phyloP scores from a whole-genome alignment of 2,329 filamentous ascomycete genomes.

The Trichoderma semiorbis region DNA sequence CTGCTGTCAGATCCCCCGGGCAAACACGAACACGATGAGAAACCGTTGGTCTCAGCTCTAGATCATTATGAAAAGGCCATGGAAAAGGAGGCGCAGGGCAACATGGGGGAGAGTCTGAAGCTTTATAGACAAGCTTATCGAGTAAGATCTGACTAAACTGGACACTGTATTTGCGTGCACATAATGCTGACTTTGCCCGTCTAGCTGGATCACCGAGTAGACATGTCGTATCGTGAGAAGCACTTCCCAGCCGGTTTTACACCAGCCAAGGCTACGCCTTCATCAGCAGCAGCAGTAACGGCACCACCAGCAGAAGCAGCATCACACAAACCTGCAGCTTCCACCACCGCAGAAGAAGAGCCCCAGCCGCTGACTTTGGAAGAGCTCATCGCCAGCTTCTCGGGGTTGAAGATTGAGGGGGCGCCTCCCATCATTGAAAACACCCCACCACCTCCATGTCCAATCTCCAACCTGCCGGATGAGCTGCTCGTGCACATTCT shows the following conservation, averaged over 20 bases:
- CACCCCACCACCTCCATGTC: constrained; percentile 71
- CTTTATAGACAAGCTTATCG: constrained; percentile 89
- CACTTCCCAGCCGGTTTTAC: constrained; percentile 64
- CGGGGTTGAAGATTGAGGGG: constrained; percentile 63
- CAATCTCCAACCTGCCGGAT: constrained; percentile 71
- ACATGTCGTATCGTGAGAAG: constrained; percentile 85
- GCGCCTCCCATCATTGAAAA: constrained; percentile 68
- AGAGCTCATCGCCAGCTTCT: constrained; percentile 75
- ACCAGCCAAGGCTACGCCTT: constrained; percentile 43
- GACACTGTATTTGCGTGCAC: not conserved
- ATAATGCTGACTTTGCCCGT: not conserved
- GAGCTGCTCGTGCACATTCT: constrained; percentile 84
- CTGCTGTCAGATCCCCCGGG: constrained; percentile 19
- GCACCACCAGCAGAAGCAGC: constrained; percentile 23
- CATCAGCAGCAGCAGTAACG: constrained; percentile 25
- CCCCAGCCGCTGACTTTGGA: constrained; percentile 50
- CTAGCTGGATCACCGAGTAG: constrained; percentile 78
- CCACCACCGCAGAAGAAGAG: not conserved
- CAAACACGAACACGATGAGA: not conserved
- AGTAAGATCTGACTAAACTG: constrained; percentile 42
- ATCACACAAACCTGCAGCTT: constrained; percentile 19
- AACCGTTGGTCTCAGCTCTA: constrained; percentile 60
- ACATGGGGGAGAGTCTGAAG: constrained; percentile 80
- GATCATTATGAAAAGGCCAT: constrained; percentile 93
- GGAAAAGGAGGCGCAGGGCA: constrained; percentile 80